Conservation (phyloP, 768 basidiomycete genomes). For the Kwoniella newhampshirensis region DNA sequence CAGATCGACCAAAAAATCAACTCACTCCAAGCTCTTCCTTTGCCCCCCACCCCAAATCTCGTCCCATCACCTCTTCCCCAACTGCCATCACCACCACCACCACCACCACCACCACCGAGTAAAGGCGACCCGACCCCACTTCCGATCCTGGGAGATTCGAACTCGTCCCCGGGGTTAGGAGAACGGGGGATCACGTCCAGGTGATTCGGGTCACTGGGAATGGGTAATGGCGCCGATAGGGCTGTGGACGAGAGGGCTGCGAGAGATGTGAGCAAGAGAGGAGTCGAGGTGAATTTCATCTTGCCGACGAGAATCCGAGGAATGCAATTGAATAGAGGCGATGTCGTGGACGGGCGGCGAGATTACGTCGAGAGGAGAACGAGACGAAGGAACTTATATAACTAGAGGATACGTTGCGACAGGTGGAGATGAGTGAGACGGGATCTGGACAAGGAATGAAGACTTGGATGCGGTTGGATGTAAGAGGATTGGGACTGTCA, state of each 20-base stretch:
- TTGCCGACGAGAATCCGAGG: background rate
- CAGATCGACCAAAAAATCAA: too few species aligned
- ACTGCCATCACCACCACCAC: too few species aligned
- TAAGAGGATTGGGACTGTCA: background rate
- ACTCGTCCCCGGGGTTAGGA: constrained; percentile 4
- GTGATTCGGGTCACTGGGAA: constrained; percentile 1
- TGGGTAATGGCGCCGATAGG: constrained; percentile 27
- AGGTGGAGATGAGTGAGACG: too few species aligned
- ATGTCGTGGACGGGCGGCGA: too few species aligned
- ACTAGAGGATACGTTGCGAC: too few species aligned
- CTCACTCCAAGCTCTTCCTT: too few species aligned
- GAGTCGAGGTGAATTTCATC: constrained; percentile 42
- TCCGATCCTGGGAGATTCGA: constrained; percentile 1
- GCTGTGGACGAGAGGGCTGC: constrained; percentile 24
- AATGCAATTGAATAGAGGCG: too few species aligned
- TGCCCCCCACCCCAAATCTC: too few species aligned
- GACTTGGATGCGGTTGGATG: background rate
- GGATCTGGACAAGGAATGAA: too few species aligned
- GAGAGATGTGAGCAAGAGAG: constrained; percentile 33
- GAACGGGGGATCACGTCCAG: constrained; percentile 9
- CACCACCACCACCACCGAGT: background rate
- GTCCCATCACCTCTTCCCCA: too few species aligned
- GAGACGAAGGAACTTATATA: too few species aligned
- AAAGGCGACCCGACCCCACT: constrained; percentile 3
- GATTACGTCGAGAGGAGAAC: too few species aligned